A percentile compares a stretch with the other conserved stretches of the same genome.
These are phyloP conservation scores for Sclerotinia trifoliorum DNA, from an alignment of 2,329 filamentous ascomycete species.

Conservation along the genomic window DNA sequence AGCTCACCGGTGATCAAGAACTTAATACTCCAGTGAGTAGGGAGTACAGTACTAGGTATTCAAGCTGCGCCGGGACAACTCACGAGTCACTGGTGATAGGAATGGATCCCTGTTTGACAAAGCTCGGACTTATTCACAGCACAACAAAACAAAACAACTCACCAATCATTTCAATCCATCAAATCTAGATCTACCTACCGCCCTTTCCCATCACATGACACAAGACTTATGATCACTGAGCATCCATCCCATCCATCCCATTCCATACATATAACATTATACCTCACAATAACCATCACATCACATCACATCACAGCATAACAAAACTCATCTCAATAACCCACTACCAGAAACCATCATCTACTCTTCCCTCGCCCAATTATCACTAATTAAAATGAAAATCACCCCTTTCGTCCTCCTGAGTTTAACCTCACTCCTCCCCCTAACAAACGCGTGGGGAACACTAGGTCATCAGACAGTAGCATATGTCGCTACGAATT, in stretches of 20 bases:
- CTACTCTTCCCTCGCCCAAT: background rate
- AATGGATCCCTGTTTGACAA: background rate
- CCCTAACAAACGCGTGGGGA: conserved; percentile 32
- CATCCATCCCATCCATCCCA: background rate
- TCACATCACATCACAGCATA: background rate
- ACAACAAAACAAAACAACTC: background rate
- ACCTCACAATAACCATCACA: background rate
- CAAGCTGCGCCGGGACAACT: too few relatives aligned
- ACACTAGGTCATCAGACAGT: conserved; percentile 64
- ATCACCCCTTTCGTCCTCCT: background rate
- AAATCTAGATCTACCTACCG: background rate
- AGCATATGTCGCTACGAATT: conserved; percentile 60
- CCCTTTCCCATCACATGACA: background rate
- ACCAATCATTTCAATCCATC: background rate
- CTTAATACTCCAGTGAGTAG: background rate
- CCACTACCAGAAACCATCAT: background rate
- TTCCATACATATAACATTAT: background rate
- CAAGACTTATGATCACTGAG: background rate
- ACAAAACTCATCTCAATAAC: background rate
- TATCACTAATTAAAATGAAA: background rate
- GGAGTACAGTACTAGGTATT: too few relatives aligned
- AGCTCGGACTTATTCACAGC: background rate
- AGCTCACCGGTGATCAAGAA: background rate
- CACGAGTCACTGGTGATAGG: too few relatives aligned
- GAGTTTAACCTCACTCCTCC: conserved; percentile 20